Percentiles rank a stretch among this genome's conserved stretches.
phyloP scores from a whole-genome alignment of 192 early-diverging fungal genomes.

The Linnemannia exigua region DNA sequence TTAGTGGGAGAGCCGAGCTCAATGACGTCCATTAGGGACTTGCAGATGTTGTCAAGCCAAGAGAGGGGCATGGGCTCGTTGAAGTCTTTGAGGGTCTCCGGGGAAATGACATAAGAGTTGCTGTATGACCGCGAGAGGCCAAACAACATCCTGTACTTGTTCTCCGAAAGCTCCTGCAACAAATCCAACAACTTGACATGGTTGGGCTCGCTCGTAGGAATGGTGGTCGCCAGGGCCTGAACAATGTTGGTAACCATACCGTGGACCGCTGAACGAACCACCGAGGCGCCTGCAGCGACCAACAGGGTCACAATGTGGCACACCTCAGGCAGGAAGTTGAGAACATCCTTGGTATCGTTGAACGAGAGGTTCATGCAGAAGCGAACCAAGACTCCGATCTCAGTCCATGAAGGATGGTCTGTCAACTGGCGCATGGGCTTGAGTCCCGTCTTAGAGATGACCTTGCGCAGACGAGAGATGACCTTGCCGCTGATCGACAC shows the following conservation, averaged over 20 bases:
- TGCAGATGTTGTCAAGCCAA: constrained; percentile 69
- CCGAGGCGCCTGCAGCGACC: constrained; percentile 86
- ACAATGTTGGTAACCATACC: constrained; percentile 95
- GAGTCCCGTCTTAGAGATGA: constrained; percentile 84
- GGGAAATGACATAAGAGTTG: constrained; percentile 76
- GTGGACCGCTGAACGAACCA: constrained; percentile 91
- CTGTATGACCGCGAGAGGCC: constrained; percentile 77
- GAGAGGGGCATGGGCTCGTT: constrained; percentile 64
- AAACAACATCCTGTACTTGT: constrained; percentile 85
- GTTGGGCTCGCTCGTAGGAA: constrained; percentile 69
- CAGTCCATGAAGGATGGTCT: constrained; percentile 90
- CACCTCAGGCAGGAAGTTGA: constrained; percentile 87
- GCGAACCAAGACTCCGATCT: constrained; percentile 91
- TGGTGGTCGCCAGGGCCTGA: constrained; percentile 81
- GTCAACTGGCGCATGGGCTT: constrained; percentile 79
- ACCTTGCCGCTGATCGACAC: constrained; percentile 88
- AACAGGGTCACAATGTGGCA: constrained; percentile 89
- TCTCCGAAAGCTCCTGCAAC: constrained; percentile 85
- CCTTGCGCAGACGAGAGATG: constrained; percentile 83
- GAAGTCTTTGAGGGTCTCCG: constrained; percentile 66
- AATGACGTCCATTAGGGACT: constrained; percentile 76
- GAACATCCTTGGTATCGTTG: constrained; percentile 79
- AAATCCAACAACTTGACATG: constrained; percentile 69
- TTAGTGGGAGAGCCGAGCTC: constrained; percentile 72
- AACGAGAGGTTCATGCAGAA: constrained; percentile 93